phyloP scores from a whole-genome alignment of 345 rosid genomes.

The Aquilaria malaccensis region DNA sequence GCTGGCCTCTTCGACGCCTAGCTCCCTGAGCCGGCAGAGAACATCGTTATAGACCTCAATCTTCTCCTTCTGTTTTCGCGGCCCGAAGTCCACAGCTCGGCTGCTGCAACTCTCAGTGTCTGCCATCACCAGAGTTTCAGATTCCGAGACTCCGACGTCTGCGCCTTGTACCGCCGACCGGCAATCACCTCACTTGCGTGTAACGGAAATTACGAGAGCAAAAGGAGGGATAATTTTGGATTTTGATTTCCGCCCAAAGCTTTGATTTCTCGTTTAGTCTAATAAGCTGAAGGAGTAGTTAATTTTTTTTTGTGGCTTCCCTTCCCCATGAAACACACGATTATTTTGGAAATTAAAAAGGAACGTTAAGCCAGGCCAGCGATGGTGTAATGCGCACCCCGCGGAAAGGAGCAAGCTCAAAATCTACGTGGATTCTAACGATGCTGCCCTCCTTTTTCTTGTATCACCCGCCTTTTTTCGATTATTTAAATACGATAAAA shows the following conservation, averaged over 20 bases:
- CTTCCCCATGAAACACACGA: not conserved
- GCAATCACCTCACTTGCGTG: slow-evolving; percentile 3
- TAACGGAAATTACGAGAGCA: not conserved
- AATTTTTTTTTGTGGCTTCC: not conserved
- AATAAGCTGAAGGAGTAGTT: not conserved
- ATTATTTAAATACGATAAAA: not conserved
- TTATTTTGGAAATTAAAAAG: slow-evolving; percentile 1
- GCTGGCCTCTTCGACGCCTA: slow-evolving; percentile 25
- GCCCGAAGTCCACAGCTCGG: slow-evolving; percentile 33
- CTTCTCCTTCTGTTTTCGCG: slow-evolving; percentile 39
- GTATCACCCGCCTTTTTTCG: slow-evolving; percentile 14
- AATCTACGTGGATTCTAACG: slow-evolving; percentile 46
- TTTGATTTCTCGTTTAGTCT: not conserved
- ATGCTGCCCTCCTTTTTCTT: slow-evolving; percentile 23
- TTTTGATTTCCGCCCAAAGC: slow-evolving; percentile 10
- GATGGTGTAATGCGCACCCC: slow-evolving; percentile 40
- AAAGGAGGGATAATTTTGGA: slow-evolving; percentile 15
- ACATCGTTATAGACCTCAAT: slow-evolving; percentile 38
- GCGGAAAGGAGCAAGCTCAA: slow-evolving; percentile 13
- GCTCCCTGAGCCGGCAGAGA: slow-evolving; percentile 38
- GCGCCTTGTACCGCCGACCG: not conserved
- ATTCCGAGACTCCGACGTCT: not conserved
- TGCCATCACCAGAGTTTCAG: slow-evolving; percentile 25
- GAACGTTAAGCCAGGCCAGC: slow-evolving; percentile 13
- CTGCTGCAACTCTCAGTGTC: slow-evolving; percentile 53